Conservation (phyloP, 768 basidiomycete species). For the Leccinum imitatum region DNA sequence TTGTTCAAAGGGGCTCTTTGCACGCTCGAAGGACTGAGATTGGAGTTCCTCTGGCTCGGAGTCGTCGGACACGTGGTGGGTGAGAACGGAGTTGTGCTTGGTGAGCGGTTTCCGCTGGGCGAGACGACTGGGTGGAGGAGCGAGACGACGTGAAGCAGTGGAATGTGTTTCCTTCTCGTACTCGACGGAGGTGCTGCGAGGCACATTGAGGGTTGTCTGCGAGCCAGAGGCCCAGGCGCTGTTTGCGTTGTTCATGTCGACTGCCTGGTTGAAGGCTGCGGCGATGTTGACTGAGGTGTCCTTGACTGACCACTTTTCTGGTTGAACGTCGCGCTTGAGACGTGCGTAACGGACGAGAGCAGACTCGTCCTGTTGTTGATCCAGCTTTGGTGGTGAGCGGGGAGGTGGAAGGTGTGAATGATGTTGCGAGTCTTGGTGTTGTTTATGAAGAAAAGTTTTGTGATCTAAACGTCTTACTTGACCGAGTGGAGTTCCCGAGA, state of each 20-base stretch:
- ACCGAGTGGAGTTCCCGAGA: constrained; percentile 79
- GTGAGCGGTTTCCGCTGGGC: constrained; percentile 46
- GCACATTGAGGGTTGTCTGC: constrained; percentile 46
- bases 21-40: constrained; percentile 41
- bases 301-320: constrained; percentile 70
- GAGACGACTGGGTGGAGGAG: constrained; percentile 56
- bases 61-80: constrained; percentile 62
- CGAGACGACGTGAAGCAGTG: constrained; percentile 55
- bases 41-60: constrained; percentile 59
- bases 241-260: constrained; percentile 53
- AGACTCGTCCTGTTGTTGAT: constrained; percentile 44
- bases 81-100: constrained; percentile 49
- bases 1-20: constrained; percentile 67
- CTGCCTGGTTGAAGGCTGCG: constrained; percentile 75
- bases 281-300: constrained; percentile 89
- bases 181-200: constrained; percentile 78
- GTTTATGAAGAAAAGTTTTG: constrained; percentile 70
- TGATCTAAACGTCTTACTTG: constrained; percentile 88
- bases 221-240: constrained; percentile 65
- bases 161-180: constrained; percentile 67
- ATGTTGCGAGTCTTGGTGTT: constrained; percentile 25
- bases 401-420: constrained; percentile 42
- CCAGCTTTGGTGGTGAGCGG: constrained; percentile 32
- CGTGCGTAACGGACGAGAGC: constrained; percentile 49
- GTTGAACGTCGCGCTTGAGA: constrained; percentile 50